Base-by-base conservation (phyloP, 768 basidiomycete genomes). In the Baorangia bicolor region DNA sequence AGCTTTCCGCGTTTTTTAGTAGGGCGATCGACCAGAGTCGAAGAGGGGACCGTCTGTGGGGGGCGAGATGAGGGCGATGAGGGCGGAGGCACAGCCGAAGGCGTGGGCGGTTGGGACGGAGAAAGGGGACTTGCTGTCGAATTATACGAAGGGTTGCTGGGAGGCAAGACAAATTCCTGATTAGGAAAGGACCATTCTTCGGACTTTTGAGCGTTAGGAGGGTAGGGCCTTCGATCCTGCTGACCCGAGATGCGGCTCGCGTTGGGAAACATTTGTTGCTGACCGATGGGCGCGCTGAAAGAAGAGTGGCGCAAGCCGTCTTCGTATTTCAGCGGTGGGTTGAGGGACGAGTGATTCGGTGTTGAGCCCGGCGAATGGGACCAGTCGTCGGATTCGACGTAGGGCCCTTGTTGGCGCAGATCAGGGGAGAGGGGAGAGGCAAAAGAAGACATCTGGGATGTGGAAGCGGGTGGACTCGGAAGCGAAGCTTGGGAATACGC, bases 1-100 rank as follows among this genome's bases (percentile, higher is more conserved):
- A 94, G 81, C 74, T 94, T 93, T 55, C 91, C 90, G 54, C 91
- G 83, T 67, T 92, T 91, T 61, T 90, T 86, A 43, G 83, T 84
- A 14, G 88, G 88, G 20, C 88, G 86, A 61, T 90, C 88, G 59
- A 86, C 84, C 53, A 88, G 83, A 27, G 81, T 77, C 10, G 86
- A 83, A 28, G 76, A 72, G 11, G 82, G 73, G 25, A 81, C 71
- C 6, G 78, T 56, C 60, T 78, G 80, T 3, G 85, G 81, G 2
- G 85, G 80, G 45, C 82, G 84, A 0, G 81, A 76, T 2, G 57
- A 11, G 0, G 69, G 67, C 2, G 84, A 81, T 53, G 73, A 71
- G 34, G 81, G 72, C 16, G 81, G 74, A 2, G 81, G 74, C 35
- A 77, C 70, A 14, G 53, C 56, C 2, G 61, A 62, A 23, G 59